Percentiles rank a stretch among this genome's conserved stretches.
Evolutionary conservation across 345 rosid species (phyloP).

Genomic region (Lumnitzera littorea): DNA sequence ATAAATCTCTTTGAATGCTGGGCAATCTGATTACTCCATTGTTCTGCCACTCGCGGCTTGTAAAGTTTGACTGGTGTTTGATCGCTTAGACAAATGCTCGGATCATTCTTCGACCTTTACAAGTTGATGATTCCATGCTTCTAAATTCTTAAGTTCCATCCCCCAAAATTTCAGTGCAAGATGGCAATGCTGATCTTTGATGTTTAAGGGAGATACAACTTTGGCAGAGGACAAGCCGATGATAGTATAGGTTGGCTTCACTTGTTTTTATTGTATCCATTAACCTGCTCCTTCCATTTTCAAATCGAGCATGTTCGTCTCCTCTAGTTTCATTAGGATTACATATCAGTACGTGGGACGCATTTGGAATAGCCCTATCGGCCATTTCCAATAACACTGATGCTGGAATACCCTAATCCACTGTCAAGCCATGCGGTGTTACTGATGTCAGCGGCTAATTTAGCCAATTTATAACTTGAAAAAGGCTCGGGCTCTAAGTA

Average conservation of each 20-base stretch:
- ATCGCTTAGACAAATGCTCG: too few relatives aligned
- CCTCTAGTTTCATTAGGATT: conserved; percentile 23
- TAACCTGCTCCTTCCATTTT: conserved; percentile 27
- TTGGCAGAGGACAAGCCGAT: background rate
- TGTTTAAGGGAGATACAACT: too few relatives aligned
- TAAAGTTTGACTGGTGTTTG: too few relatives aligned
- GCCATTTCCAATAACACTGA: background rate
- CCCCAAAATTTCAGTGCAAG: background rate
- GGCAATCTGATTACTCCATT: too few relatives aligned
- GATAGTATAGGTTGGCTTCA: conserved; percentile 9
- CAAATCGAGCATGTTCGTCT: conserved; percentile 26
- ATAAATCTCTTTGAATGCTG: too few relatives aligned
- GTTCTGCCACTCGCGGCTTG: too few relatives aligned
- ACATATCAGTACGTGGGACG: too few relatives aligned
- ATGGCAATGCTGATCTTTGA: too few relatives aligned
- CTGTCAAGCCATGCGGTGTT: conserved; percentile 80
- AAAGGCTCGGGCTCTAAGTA: conserved; percentile 46
- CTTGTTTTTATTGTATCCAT: conserved; percentile 10
- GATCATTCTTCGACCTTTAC: too few relatives aligned
- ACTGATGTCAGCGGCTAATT: conserved; percentile 71
- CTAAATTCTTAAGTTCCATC: too few relatives aligned
- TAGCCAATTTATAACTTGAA: conserved; percentile 70
- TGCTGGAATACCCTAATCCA: conserved; percentile 39
- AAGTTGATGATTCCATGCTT: too few relatives aligned
- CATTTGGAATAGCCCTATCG: too few relatives aligned